phyloP scores from a whole-genome alignment of 75 land plant species.

The Pinus tabuliformis region DNA sequence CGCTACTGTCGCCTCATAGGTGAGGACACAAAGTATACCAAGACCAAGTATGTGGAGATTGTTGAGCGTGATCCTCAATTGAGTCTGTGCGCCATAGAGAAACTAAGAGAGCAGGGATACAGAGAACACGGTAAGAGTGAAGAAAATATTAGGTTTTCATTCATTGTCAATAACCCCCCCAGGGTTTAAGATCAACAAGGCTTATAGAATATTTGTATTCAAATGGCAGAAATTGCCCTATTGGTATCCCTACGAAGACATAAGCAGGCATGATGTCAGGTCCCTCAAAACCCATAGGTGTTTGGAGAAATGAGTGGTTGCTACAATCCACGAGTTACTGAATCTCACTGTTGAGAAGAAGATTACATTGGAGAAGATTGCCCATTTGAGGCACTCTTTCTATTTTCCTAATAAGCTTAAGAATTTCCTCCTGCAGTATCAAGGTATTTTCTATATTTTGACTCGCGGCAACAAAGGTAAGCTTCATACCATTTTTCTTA shows the following conservation, averaged over 20 bases:
- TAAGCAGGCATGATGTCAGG: conserved; percentile 53
- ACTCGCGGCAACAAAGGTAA: conserved; percentile 70
- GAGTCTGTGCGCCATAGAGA: conserved; percentile 48
- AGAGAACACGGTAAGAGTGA: conserved; percentile 45
- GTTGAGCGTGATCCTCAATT: conserved; percentile 36
- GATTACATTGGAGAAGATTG: conserved; percentile 63
- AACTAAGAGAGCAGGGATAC: conserved; percentile 48
- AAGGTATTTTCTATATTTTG: conserved; percentile 81
- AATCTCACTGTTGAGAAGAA: conserved; percentile 70
- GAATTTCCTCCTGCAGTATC: conserved; percentile 63
- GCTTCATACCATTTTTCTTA: conserved; percentile 69
- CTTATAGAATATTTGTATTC: conserved; percentile 46
- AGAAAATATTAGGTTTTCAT: conserved; percentile 55
- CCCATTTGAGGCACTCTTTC: conserved; percentile 61
- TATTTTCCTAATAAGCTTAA: conserved; percentile 66
- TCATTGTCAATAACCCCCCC: conserved; percentile 63
- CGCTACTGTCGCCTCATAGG: conserved; percentile 46
- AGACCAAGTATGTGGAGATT: conserved; percentile 49
- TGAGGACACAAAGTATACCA: conserved; percentile 17
- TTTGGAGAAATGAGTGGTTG: conserved; percentile 75
- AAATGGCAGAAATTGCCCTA: conserved; percentile 76
- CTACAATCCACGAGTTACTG: conserved; percentile 65
- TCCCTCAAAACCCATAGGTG: conserved; percentile 61
- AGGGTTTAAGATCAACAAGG: conserved; percentile 65
- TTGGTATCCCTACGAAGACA: conserved; percentile 79